Base-by-base conservation (phyloP, 495 filamentous ascomycete genomes). In the Amniculicola lignicola region DNA sequence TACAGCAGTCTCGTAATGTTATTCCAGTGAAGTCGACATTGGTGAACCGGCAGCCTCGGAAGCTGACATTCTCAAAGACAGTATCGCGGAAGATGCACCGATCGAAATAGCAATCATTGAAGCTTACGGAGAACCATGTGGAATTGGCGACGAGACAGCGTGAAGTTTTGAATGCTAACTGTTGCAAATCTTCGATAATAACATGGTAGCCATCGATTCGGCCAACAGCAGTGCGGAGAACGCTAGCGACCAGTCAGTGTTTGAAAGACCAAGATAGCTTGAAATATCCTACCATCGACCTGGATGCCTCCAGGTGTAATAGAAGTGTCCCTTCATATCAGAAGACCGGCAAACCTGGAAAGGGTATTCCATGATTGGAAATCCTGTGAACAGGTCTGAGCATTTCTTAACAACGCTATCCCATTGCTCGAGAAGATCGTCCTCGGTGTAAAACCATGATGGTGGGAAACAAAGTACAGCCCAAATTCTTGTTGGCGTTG, bases 71-170 rank as follows among this genome's bases (percentile, higher is more conserved):
- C n/a, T 33, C 29, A n/a, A 33, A 33, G 7, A 18, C 39, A 21
- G 9, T 37, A 15, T 51, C 39, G 18, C 31, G 35, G 19, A 51
- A 51, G 14, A 35, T 51, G 35, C 31, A 39, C 7, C 47, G 15
- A 1, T 4, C 18, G 33, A 51, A 51, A 3, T 6, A 23, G 31
- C 31, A 38, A 15, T 49, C 37, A 10, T 15, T 36, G 31, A 51
- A 12, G 3, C 14, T 39, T 12, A 51, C 47, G 22, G 14, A 6
- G 12, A 10, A 15, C 47, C 47, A 23, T 16, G 31, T 51, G 9
- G 31, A 51, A 22, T 39, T 51, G 7, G 47, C 31, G 11, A 51
- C 14, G 31, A 51, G 19, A 35, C 31, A 49, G 16, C 23, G 25
- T 11, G 18, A n/a, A 9, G 18, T 12, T 12, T 35, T 2, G n/a